These are phyloP conservation scores for Uncinocarpus reesii DNA, from an alignment of 2,329 filamentous ascomycete genomes.

Conservation along the genomic window DNA sequence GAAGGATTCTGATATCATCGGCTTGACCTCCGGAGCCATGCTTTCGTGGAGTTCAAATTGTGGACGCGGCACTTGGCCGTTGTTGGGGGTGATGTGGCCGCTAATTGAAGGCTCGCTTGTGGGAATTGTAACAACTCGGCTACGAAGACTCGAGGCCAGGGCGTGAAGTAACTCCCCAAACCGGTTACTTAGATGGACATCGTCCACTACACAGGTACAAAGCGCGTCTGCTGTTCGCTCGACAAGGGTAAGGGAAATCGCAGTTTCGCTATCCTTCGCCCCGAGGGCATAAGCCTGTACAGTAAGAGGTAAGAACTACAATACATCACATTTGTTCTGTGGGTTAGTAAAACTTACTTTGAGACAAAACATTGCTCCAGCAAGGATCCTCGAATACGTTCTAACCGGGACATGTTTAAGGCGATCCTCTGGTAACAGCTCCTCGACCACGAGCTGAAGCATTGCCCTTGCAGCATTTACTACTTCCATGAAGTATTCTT, in stretches of 20 bases:
- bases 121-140: constrained; percentile 14
- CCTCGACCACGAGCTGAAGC: constrained; percentile 43
- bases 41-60: constrained; percentile 10
- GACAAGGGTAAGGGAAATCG: constrained; percentile 41
- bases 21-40: constrained; percentile 10
- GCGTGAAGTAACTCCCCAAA: constrained; percentile 38
- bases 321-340: neutral
- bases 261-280: constrained; percentile 46
- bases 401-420: constrained; percentile 47
- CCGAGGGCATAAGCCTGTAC: constrained; percentile 44
- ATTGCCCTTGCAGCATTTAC: constrained; percentile 45
- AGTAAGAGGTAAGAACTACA: constrained; percentile 5
- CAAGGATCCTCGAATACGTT: constrained; percentile 49
- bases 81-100: constrained; percentile 15
- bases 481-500: constrained; percentile 46
- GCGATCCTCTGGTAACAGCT: constrained; percentile 42
- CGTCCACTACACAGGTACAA: constrained; percentile 46
- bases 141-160: constrained; percentile 17
- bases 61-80: constrained; percentile 11
- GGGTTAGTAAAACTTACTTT: constrained; percentile 35
- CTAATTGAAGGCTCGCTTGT: constrained; percentile 12
- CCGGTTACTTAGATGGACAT: constrained; percentile 54
- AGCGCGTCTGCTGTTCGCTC: constrained; percentile 44
- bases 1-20: constrained; percentile 10
- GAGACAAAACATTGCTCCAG: constrained; percentile 47